Conservation (phyloP, 1,139 yeast genomes). For the Sugiyamaella castrensis region DNA sequence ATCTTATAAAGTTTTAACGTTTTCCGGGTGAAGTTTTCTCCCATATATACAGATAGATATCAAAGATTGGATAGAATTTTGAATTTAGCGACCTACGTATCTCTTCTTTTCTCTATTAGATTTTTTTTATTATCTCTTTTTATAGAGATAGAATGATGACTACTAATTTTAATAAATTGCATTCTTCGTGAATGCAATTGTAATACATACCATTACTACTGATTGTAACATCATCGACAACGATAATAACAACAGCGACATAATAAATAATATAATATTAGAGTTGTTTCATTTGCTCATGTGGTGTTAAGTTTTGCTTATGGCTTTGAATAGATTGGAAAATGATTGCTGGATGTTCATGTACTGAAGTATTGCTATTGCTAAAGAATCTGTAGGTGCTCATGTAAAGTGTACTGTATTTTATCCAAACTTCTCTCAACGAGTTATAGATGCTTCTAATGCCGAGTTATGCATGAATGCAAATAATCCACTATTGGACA, state of each 20-base stretch:
- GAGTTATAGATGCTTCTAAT: conserved; percentile 12
- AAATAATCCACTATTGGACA: conserved; percentile 12
- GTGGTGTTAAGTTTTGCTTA: conserved; percentile 6
- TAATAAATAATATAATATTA: background rate
- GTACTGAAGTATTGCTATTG: background rate
- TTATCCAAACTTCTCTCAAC: conserved; percentile 14
- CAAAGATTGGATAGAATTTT: too few relatives aligned
- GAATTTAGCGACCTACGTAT: too few relatives aligned
- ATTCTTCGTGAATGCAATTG: background rate
- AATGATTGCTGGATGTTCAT: background rate
- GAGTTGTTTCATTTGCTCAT: conserved; percentile 6
- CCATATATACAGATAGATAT: too few relatives aligned
- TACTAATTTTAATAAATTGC: background rate
- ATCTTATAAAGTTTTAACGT: too few relatives aligned
- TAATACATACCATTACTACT: background rate
- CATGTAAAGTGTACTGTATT: conserved; percentile 2
- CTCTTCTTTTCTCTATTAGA: too few relatives aligned
- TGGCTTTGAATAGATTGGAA: background rate
- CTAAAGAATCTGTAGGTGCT: conserved; percentile 8
- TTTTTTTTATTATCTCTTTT: too few relatives aligned
- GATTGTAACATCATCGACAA: too few relatives aligned
- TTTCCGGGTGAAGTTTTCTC: too few relatives aligned
- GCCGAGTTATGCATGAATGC: conserved; percentile 11
- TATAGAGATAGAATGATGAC: too few relatives aligned
- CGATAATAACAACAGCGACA: background rate